Conservation (phyloP, 2,329 filamentous ascomycete species). For the Chaetomiaceae sp. region DNA sequence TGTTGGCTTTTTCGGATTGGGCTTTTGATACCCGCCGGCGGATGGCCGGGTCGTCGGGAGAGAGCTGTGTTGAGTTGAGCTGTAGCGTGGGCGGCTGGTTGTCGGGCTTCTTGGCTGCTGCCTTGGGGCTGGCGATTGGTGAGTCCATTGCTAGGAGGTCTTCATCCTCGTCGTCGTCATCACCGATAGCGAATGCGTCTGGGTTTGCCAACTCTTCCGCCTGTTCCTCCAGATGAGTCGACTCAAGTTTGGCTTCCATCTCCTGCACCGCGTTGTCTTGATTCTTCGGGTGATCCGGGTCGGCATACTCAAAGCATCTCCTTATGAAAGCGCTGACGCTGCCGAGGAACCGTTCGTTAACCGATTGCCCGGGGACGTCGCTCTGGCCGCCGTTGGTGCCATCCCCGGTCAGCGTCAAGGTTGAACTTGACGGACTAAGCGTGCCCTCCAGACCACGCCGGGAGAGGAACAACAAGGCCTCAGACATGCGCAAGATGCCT, state of each 20-base stretch:
- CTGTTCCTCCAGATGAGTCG: slow-evolving; percentile 31
- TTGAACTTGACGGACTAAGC: slow-evolving; percentile 61
- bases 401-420: slow-evolving; percentile 46
- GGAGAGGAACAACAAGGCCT: slow-evolving; percentile 88
- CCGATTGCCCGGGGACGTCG: slow-evolving; percentile 49
- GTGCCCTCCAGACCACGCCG: slow-evolving; percentile 77
- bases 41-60: slow-evolving; percentile 26
- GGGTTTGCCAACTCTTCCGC: slow-evolving; percentile 33
- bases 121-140: slow-evolving; percentile 39
- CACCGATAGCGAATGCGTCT: slow-evolving; percentile 68
- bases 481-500: slow-evolving; percentile 90
- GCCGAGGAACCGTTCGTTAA: slow-evolving; percentile 83
- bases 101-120: slow-evolving; percentile 23
- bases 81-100: slow-evolving; percentile 25
- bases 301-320: slow-evolving; percentile 95
- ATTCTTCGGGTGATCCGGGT: slow-evolving; percentile 74
- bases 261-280: slow-evolving; percentile 36
- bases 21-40: slow-evolving; percentile 53
- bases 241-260: slow-evolving; percentile 7
- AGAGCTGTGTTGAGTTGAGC: slow-evolving; percentile 21
- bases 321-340: slow-evolving; percentile 95
- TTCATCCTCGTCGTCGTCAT: slow-evolving; percentile 57
- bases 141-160: slow-evolving; percentile 60
- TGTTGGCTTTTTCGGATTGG: slow-evolving; percentile 74
- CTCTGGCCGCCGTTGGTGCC: slow-evolving; percentile 31